phyloP scores from a whole-genome alignment of 768 basidiomycete species.

The Mycena galericulata region DNA sequence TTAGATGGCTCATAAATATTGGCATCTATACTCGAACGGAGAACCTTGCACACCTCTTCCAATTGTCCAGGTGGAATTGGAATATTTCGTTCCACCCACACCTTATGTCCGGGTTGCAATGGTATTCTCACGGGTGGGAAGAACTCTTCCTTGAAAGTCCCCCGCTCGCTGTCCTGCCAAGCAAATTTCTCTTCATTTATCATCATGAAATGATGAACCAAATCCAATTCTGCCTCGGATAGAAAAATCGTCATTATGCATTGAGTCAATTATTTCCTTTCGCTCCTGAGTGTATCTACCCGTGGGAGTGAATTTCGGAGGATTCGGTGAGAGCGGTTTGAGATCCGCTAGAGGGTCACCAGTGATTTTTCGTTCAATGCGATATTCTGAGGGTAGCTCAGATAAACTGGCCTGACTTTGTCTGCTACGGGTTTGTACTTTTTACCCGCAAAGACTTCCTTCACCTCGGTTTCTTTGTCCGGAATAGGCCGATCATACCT shows the following conservation, averaged over 20 bases:
- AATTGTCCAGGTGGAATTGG: slow-evolving; percentile 30
- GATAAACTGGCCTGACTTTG: background rate
- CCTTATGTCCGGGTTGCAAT: slow-evolving; percentile 38
- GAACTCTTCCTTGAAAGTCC: background rate
- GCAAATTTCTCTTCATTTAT: slow-evolving; percentile 28
- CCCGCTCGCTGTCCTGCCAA: background rate
- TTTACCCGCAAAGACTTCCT: background rate
- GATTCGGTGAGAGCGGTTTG: background rate
- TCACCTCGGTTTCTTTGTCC: background rate
- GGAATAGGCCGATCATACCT: background rate
- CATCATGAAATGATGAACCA: slow-evolving; percentile 36
- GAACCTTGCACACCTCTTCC: slow-evolving; percentile 21
- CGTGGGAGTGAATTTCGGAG: background rate
- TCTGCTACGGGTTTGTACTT: slow-evolving; percentile 2
- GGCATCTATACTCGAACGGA: slow-evolving; percentile 24
- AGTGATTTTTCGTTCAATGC: background rate
- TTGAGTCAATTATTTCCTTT: slow-evolving; percentile 31
- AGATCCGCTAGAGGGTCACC: background rate
- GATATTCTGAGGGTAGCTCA: background rate
- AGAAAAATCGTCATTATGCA: slow-evolving; percentile 35
- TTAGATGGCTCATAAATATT: slow-evolving; percentile 16
- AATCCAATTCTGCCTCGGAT: slow-evolving; percentile 39
- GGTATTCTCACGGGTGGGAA: slow-evolving; percentile 6
- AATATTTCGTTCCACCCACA: slow-evolving; percentile 35
- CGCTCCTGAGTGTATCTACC: background rate